Conservation (phyloP, 73 alveolate species). For the Paramecium caudatum region DNA sequence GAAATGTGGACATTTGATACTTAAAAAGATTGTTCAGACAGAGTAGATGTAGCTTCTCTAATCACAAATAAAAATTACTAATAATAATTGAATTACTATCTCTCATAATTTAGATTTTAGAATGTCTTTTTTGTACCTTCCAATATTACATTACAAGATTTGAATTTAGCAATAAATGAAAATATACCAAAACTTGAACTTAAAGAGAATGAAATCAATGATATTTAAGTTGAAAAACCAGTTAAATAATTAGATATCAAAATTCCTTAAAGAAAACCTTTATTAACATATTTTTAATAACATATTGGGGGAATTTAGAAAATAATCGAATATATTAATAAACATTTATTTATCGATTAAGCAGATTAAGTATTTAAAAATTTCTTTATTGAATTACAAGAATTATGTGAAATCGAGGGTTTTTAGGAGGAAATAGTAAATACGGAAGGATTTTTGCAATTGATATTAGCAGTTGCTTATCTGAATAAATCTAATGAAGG, state of each 20-base stretch:
- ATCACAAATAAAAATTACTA: not conserved
- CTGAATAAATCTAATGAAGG: not conserved
- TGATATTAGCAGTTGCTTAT: constrained; percentile 30
- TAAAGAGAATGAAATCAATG: not conserved
- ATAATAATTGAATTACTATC: constrained; percentile 35
- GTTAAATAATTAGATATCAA: not conserved
- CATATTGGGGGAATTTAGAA: constrained; percentile 21
- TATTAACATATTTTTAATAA: not conserved
- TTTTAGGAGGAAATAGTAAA: not conserved
- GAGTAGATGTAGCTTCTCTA: constrained; percentile 9
- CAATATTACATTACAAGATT: not conserved
- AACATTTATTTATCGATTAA: not conserved
- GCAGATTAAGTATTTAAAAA: not conserved
- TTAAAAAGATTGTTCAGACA: not conserved
- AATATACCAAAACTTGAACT: not conserved
- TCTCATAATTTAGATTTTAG: constrained; percentile 39
- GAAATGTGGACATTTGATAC: constrained; percentile 37
- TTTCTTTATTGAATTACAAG: not conserved
- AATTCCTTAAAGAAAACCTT: not conserved
- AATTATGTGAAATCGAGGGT: not conserved
- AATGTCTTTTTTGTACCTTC: not conserved
- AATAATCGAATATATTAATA: not conserved
- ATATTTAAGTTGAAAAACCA: not conserved
- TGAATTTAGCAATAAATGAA: not conserved
- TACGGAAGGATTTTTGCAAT: constrained; percentile 33